phyloP scores from a whole-genome alignment of 495 filamentous ascomycete genomes.

The Xylaria scruposa region DNA sequence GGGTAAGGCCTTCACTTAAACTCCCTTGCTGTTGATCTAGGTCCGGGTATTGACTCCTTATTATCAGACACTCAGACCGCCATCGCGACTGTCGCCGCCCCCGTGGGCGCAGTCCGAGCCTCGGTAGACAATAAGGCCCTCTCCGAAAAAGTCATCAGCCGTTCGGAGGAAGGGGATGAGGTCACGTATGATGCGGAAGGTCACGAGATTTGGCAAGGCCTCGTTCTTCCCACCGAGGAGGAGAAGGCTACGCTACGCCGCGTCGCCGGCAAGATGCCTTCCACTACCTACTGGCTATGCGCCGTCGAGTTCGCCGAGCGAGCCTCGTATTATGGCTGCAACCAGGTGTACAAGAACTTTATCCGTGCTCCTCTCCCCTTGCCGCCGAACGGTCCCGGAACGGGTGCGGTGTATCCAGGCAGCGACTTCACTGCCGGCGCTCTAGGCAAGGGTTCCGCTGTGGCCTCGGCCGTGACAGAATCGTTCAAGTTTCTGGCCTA shows the following conservation, averaged over 20 bases:
- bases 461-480: constrained; percentile 60
- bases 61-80: constrained; percentile 35
- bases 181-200: constrained; percentile 32
- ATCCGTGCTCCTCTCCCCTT: constrained; percentile 60
- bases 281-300: constrained; percentile 58
- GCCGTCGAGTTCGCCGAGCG: constrained; percentile 65
- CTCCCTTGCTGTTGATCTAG: constrained; percentile 6
- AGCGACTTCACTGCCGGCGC: constrained; percentile 64
- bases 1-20: not conserved
- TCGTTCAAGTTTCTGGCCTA: constrained; percentile 65
- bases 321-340: constrained; percentile 63
- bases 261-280: constrained; percentile 57
- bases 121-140: constrained; percentile 35
- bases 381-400: constrained; percentile 60
- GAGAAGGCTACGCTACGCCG: constrained; percentile 59
- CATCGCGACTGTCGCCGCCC: constrained; percentile 33
- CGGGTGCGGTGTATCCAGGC: constrained; percentile 59
- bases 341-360: constrained; percentile 67
- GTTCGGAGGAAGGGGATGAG: not conserved
- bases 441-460: constrained; percentile 63
- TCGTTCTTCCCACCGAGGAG: constrained; percentile 58
- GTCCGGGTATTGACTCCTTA: not conserved
- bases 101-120: constrained; percentile 36
- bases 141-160: constrained; percentile 23
- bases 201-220: constrained; percentile 45